A percentile compares a stretch with the other conserved stretches of the same genome.
Evolutionary conservation across 306 rosid species (phyloP).

Genomic region (Pueraria montana): DNA sequence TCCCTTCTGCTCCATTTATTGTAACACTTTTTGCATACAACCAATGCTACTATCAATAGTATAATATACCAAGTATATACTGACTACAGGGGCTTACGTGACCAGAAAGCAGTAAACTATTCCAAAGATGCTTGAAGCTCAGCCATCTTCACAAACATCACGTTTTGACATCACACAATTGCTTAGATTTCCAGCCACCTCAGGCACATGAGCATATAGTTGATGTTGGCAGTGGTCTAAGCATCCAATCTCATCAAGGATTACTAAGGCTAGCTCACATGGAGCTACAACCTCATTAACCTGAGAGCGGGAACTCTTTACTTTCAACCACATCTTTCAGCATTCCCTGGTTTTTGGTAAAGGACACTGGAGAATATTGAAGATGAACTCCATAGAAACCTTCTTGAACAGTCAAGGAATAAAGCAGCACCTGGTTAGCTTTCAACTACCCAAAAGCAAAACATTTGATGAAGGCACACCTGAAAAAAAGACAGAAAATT

Average conservation of each 20-base stretch:
- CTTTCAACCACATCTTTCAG: constrained; percentile 91
- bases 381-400: constrained; percentile 21
- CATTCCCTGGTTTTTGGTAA: constrained; percentile 77
- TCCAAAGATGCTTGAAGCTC: constrained; percentile 54
- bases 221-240: constrained; percentile 48
- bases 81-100: constrained; percentile 12
- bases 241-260: constrained; percentile 62
- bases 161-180: constrained; percentile 55
- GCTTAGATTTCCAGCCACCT: constrained; percentile 49
- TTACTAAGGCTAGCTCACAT: constrained; percentile 56
- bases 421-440: constrained; percentile 42
- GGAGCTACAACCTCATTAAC: constrained; percentile 56
- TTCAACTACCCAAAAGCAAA: constrained; percentile 40
- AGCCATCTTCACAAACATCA: constrained; percentile 78
- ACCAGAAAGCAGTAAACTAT: constrained; percentile 42
- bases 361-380: constrained; percentile 50
- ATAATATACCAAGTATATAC: constrained; percentile 21
- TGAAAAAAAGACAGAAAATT: constrained; percentile 46
- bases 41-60: constrained; percentile 46
- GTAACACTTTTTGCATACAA: constrained; percentile 40
- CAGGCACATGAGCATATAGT: constrained; percentile 51
- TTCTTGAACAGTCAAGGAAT: constrained; percentile 18
- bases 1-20: constrained; percentile 76
- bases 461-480: constrained; percentile 39
- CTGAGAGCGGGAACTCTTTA: constrained; percentile 57